Percentiles rank a stretch among this genome's conserved stretches.
Evolutionary conservation across 2,329 filamentous ascomycete species (phyloP).

Genomic region (Arthrocladium fulminans): DNA sequence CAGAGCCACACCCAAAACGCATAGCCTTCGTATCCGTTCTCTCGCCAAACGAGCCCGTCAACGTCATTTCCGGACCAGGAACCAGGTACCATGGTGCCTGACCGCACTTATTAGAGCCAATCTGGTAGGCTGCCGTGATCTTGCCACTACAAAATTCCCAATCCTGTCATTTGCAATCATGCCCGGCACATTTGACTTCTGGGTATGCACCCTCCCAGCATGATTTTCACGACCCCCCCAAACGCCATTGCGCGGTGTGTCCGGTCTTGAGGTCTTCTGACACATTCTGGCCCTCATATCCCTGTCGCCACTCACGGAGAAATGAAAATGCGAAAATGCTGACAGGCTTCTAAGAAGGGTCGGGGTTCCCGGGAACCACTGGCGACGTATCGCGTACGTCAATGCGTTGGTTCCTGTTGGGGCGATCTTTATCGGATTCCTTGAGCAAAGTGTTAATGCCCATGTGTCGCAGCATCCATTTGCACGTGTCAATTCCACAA

Average conservation of each 20-base stretch:
- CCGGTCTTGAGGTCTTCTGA: conserved; percentile 4
- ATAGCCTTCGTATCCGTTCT: not conserved
- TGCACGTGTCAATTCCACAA: no score
- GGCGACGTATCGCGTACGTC: not conserved
- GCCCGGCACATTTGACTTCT: not conserved
- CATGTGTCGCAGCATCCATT: no score
- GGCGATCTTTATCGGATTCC: not conserved
- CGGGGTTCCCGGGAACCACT: not conserved
- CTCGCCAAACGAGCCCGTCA: not conserved
- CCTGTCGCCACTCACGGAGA: not conserved
- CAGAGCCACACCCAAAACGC: not conserved
- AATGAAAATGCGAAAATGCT: not conserved
- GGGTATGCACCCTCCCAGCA: not conserved
- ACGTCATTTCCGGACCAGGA: not conserved
- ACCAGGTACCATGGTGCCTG: conserved; percentile 5
- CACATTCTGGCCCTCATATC: not conserved
- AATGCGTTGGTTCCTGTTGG: not conserved
- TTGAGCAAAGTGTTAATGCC: not conserved
- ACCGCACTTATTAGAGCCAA: not conserved
- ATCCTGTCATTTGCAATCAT: not conserved
- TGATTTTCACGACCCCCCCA: not conserved
- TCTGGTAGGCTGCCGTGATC: conserved; percentile 1
- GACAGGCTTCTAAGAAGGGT: not conserved
- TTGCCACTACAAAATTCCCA: not conserved
- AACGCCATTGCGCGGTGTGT: not conserved